Evolutionary conservation across 2,329 filamentous ascomycete genomes (phyloP), one percentile per base, ranked within the genome.

Genomic region (Cytospora piceae): DNA sequence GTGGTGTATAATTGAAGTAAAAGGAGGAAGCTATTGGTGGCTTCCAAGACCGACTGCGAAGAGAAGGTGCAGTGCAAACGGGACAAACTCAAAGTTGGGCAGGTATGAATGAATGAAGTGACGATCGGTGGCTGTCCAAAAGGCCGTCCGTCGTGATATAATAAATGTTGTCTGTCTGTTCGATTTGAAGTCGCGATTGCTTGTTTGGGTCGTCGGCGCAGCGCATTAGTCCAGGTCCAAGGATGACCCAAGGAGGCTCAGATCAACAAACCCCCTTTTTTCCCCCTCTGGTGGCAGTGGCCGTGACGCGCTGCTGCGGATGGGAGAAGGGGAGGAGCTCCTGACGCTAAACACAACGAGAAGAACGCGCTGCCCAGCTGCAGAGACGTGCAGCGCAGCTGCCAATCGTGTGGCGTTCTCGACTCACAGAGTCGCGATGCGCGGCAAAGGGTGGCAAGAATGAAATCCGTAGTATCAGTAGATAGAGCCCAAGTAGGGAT

Each of bases 41-140:
- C 14, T 17, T 49, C 46, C 14, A 60, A 29, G 20, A 12, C 34
- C 57, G 39, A 27, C 32, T 58, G 51, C 53, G 62, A 24, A 34
- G 20, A n/a, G n/a, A 34, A 34, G n/a, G 27, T 32, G 57, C 51
- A 55, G 42, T 27, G 56, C 34, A 49, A 24, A 29, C 27, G 32
- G 22, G 64, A 65, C 46, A 24, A 49, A 12, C n/a, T 49, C n/a
- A 24, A 11, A 67, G 66, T 65, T 58, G 67, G 73, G 72, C 71
- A 72, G 73, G 69, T 70, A 70, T 71, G 68, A 61, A 60, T 65
- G 68, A 63, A 67, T 69, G 65, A 67, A 60, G 22, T 58, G 61
- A 51, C 59, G 49, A 62, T 63, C 31, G 51, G 61, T 64, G 51
- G 42, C 32, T 61, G 31, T n/a, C 22, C 29, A n/a, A 24, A n/a